Conservation (phyloP, 2,329 filamentous ascomycete species). For the Juglanconis juglandina region DNA sequence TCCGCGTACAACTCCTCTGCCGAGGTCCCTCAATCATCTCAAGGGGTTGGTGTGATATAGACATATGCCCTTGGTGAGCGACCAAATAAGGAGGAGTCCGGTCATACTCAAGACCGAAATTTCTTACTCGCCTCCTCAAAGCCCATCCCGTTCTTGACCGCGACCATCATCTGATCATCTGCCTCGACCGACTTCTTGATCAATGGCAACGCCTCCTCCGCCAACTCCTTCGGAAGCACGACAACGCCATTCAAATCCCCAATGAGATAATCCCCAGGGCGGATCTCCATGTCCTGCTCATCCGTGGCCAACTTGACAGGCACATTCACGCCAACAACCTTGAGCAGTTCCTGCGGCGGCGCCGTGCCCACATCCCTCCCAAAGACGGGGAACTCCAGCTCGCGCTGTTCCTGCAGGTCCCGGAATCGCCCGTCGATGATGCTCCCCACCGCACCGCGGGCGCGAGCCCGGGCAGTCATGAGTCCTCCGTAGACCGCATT, state of each 20-base stretch:
- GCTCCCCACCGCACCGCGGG: constrained; percentile 42
- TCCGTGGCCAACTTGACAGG: constrained; percentile 36
- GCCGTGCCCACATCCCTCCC: constrained; percentile 42
- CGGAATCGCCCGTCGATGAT: constrained; percentile 51
- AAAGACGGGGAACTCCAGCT: constrained; percentile 44
- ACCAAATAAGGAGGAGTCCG: too few relatives aligned
- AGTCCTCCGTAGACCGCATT: constrained; percentile 54
- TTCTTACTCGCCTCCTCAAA: constrained; percentile 42
- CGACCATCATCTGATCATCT: constrained; percentile 39
- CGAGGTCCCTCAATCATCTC: too few relatives aligned
- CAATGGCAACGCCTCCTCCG: constrained; percentile 36
- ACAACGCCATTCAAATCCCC: constrained; percentile 46
- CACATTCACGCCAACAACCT: constrained; percentile 40
- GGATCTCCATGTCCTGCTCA: constrained; percentile 35
- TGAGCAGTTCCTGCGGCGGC: constrained; percentile 39
- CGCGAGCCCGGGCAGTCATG: constrained; percentile 47
- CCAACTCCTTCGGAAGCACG: constrained; percentile 36
- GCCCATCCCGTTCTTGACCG: constrained; percentile 38
- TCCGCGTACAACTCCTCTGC: too few relatives aligned
- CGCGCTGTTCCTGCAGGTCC: constrained; percentile 52
- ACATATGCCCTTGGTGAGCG: too few relatives aligned
- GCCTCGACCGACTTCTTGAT: constrained; percentile 40
- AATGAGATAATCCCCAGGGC: constrained; percentile 43
- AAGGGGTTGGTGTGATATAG: too few relatives aligned
- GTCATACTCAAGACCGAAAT: constrained; percentile 28